phyloP scores from a whole-genome alignment of 192 early-diverging fungal genomes.

The Backusella luteola region DNA sequence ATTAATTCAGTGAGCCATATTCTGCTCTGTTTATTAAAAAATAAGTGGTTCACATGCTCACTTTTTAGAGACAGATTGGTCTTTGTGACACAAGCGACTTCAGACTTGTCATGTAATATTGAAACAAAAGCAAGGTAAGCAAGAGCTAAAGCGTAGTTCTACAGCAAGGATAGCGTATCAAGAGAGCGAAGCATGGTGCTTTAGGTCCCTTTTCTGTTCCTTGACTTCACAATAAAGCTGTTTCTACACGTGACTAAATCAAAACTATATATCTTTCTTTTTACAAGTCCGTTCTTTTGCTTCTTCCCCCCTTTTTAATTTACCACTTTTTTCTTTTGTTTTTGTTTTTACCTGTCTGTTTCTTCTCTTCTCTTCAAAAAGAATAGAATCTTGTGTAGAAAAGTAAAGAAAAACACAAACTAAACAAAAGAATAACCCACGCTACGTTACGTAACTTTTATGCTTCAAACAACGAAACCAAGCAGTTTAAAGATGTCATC shows the following conservation, averaged over 20 bases:
- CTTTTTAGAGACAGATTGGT: not conserved
- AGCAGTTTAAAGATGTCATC: conserved; percentile 10
- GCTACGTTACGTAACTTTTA: not conserved
- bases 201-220: not conserved
- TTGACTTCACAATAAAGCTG: not conserved
- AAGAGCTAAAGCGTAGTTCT: not conserved
- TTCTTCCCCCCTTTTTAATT: not conserved
- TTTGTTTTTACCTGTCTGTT: not conserved
- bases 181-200: not conserved
- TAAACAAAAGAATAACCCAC: not conserved
- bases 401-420: not conserved
- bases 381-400: not conserved
- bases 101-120: not conserved
- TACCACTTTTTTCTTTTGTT: not conserved
- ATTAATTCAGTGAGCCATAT: too few relatives aligned
- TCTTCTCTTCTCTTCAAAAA: not conserved
- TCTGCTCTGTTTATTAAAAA: not conserved
- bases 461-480: not conserved
- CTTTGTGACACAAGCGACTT: not conserved
- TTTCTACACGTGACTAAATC: not conserved
- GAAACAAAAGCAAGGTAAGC: not conserved
- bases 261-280: not conserved
- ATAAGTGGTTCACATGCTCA: not conserved
- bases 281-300: not conserved
- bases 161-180: not conserved